Evolutionary conservation across 345 rosid genomes (phyloP), one percentile per base, ranked within the genome.

Genomic region (Syzygium grande): DNA sequence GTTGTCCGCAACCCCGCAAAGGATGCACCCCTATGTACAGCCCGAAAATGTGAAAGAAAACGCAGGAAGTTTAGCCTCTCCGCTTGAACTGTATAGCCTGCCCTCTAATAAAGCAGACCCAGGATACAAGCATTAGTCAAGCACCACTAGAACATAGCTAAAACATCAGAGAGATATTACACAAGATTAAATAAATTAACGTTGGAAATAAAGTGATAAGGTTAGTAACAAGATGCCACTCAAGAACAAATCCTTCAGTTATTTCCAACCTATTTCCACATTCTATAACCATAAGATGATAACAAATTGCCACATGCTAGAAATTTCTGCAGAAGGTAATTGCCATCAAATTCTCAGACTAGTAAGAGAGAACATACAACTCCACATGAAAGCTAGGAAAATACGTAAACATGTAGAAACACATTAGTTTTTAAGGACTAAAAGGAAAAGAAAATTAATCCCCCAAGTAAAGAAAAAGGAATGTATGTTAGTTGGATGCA

Each of bases 1-100:
- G 99, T 98, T 43, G 99, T 96, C 87, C 99, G 98, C 88, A 96
- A 94, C 83, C 98, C 98, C 56, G 99, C 99, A 94, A 98, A 98
- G 83, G 99, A 93, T 88, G 99, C 98, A 68, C 99, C 99, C 52
- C 99, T 95, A 94, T 96, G 99, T 85, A 98, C 99, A 56, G 99
- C 94, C 51, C 98, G 96, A 88, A 98, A 98, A 92, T 96, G 97
- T 49, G 98, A 96, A 88, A 98, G 90, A 89, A 98, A 98, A 41
- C 99, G 96, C 52, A 93, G 95, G 91, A 93, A 98, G 92, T 98
- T 96, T 87, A 98, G 94, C 94, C 99, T 95, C 92, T 96, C 99
- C n/a, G 98, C 98, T 93, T 95, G 97, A 91, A 98, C 99, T 12
- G 98, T 98, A 90, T 90, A 98, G 84, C 99, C 99, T 86, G 98